Percentiles rank a stretch among this genome's conserved stretches.
Conservation (phyloP, 768 basidiomycete species). For the Dioszegia hungarica region DNA sequence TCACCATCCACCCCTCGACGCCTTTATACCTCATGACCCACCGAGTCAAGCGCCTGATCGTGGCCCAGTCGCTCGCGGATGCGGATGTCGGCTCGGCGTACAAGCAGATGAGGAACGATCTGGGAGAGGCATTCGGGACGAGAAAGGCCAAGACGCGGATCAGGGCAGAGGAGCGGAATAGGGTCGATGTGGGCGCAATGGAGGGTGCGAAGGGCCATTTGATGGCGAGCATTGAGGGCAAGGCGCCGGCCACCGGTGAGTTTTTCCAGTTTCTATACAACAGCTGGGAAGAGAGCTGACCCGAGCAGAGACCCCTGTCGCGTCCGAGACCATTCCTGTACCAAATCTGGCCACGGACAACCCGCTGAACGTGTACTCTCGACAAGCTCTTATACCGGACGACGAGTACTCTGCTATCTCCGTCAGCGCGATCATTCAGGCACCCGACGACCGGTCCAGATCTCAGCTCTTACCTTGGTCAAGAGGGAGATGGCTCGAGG, state of each 20-base stretch:
- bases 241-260: conserved; percentile 70
- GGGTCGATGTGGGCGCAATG: conserved; percentile 84
- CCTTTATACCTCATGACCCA: conserved; percentile 62
- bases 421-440: conserved; percentile 57
- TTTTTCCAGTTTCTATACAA: conserved; percentile 2
- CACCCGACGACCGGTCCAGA: conserved; percentile 55
- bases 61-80: not conserved
- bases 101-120: conserved; percentile 63
- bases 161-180: conserved; percentile 77
- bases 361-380: conserved; percentile 59
- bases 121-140: conserved; percentile 90
- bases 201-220: conserved; percentile 73
- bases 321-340: conserved; percentile 67
- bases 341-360: conserved; percentile 64
- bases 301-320: conserved; percentile 5
- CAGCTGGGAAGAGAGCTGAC: not conserved
- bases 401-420: conserved; percentile 72
- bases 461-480: conserved; percentile 58
- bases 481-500: conserved; percentile 65
- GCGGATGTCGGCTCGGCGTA: no score
- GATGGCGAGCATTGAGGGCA: conserved; percentile 74
- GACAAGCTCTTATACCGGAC: conserved; percentile 69
- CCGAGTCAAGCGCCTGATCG: conserved; percentile 68
- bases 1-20: conserved; percentile 62
- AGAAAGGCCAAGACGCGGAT: conserved; percentile 87